Base-by-base conservation (phyloP, 441 rosid genomes). In the Mallotus japonicus region DNA sequence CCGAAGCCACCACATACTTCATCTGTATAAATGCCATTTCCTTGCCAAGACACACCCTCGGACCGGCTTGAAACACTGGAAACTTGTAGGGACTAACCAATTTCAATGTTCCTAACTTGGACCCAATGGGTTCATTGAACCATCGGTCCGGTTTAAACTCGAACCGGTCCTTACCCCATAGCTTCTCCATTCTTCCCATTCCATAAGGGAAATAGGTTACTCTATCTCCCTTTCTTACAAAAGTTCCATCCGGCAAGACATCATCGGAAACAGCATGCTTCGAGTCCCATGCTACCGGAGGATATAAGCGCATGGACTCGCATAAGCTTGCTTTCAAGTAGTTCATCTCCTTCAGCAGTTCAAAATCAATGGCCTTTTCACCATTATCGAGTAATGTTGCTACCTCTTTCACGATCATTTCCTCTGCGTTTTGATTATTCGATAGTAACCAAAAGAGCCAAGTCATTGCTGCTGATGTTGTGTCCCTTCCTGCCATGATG, bases 281-380 rank as follows among this genome's bases (percentile, higher is more conserved):
- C 0, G 97, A 91, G 83, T 93, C 97, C 97, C 97, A 91, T 11
- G 90, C 86, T 40, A 93, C 93, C 1, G 97, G 97, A 0, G 98
- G 97, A 72, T 89, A 93, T 51, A 91, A 81, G 72, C 98, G 56
- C 98, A 93, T 91, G 13, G 95, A 83, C 81, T 93, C 97, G 53
- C 89, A 89, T 1, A 93, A 28, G 71, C 92, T 82, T 0, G 98
- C 98, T 75, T 88, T 93, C 61, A 85, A 73, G 54, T 78, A 79
- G 46, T 67, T 80, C 93, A 93, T 81, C 37, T 83, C 91, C 75
- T 86, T 88, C 64, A 93, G 50, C 0, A 79, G 65, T 65, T 91
- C 89, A 68, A 71, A 89, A 66, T 84, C 89, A 15, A 87, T 34
- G 14, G 42, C 62, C 50, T 58, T 75, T 46, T 74, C 75, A 0